A percentile compares a stretch with the other conserved stretches of the same genome.
Conservation (phyloP, 345 rosid species). For the Eutrema japonicum region DNA sequence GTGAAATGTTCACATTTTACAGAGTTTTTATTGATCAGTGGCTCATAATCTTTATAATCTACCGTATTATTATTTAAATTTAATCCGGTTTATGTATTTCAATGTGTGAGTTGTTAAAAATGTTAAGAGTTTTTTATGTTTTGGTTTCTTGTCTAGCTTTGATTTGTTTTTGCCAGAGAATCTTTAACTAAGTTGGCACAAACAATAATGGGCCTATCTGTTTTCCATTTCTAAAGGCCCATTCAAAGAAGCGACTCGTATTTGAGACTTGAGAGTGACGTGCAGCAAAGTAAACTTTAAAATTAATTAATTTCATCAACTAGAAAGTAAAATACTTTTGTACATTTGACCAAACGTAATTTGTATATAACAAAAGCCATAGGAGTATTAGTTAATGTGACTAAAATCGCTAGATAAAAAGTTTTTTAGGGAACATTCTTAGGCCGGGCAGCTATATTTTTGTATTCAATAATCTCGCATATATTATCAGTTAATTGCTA, state of each 20-base stretch:
- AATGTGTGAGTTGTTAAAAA: conserved; percentile 4
- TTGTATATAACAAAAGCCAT: conserved; percentile 20
- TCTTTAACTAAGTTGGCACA: background rate
- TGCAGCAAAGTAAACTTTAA: conserved; percentile 6
- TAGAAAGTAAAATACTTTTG: conserved; percentile 36
- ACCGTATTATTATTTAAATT: background rate
- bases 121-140: background rate
- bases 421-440: conserved; percentile 16
- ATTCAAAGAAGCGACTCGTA: background rate
- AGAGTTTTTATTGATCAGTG: background rate
- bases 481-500: conserved; percentile 24
- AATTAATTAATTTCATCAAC: conserved; percentile 4
- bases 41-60: background rate
- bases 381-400: conserved; percentile 2
- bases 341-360: conserved; percentile 31
- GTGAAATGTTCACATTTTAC: background rate
- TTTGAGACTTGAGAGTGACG: conserved; percentile 13
- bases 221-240: conserved; percentile 19
- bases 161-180: background rate
- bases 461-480: conserved; percentile 8
- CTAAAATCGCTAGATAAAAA: conserved; percentile 3
- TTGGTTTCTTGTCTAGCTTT: background rate
- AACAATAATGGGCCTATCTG: background rate
- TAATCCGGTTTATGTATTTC: background rate
- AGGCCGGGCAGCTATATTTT: conserved; percentile 33